A percentile compares a stretch with the other conserved stretches of the same genome.
Conservation (phyloP, 2,329 filamentous ascomycete genomes). For the Talaromyces pinophilus region DNA sequence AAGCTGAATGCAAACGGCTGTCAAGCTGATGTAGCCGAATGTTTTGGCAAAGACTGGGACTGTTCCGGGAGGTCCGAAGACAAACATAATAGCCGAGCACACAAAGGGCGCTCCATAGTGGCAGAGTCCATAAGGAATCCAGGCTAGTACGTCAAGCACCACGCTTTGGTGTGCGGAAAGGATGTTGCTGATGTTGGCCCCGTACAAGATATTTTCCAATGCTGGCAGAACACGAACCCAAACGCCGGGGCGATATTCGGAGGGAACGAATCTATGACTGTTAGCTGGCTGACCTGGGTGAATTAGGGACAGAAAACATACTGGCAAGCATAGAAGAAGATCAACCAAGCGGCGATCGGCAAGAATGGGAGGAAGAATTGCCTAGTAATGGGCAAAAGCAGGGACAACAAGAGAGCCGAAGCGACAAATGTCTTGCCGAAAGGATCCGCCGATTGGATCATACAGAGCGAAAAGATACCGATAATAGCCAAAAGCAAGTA, state of each 20-base stretch:
- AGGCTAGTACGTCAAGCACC: constrained; percentile 82
- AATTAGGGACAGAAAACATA: constrained; percentile 55
- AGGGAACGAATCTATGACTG: constrained; percentile 73
- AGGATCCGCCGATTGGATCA: constrained; percentile 77
- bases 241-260: constrained; percentile 85
- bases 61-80: constrained; percentile 84
- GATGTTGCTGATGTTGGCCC: constrained; percentile 93
- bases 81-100: constrained; percentile 75
- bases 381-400: constrained; percentile 79
- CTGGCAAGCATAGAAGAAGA: constrained; percentile 93
- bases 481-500: constrained; percentile 74
- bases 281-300: background rate
- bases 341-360: constrained; percentile 79
- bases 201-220: constrained; percentile 94
- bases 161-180: constrained; percentile 85
- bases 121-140: constrained; percentile 88
- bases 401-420: constrained; percentile 65
- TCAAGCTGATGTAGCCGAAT: constrained; percentile 90
- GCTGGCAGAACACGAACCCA: constrained; percentile 94
- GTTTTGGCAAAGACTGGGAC: constrained; percentile 80
- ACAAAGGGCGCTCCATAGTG: constrained; percentile 87
- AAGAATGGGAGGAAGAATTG: constrained; percentile 90
- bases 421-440: constrained; percentile 74
- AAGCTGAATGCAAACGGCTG: constrained; percentile 84
- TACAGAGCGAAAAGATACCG: constrained; percentile 77